These are phyloP conservation scores for Lagenidium sp. DNA, from an alignment of 352 stramenopile species.

Conservation along the genomic window DNA sequence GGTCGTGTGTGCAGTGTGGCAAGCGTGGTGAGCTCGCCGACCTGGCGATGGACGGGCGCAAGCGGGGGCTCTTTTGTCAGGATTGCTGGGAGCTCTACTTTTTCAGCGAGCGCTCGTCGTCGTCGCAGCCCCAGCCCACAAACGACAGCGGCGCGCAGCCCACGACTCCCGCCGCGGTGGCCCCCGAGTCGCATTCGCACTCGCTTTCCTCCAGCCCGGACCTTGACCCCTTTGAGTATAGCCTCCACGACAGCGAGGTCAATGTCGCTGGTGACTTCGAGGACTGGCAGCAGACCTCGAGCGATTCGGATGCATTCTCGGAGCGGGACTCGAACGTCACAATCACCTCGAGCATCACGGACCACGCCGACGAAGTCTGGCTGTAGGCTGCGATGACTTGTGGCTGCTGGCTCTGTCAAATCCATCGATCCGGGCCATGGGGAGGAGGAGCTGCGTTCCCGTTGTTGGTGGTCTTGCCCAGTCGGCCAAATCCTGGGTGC, in stretches of 20 bases:
- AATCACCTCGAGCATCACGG: constrained; percentile 39
- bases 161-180: constrained; percentile 7
- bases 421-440: too few species aligned
- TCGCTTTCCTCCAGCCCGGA: constrained; percentile 19
- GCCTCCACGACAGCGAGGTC: constrained; percentile 60
- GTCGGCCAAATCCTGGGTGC: too few species aligned
- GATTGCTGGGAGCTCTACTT: constrained; percentile 76
- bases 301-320: constrained; percentile 28
- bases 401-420: neutral
- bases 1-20: constrained; percentile 50
- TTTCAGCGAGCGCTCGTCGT: constrained; percentile 36
- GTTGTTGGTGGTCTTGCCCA: too few species aligned
- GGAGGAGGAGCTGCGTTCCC: too few species aligned
- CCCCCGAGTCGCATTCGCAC: constrained; percentile 4
- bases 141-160: neutral
- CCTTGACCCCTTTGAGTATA: constrained; percentile 39
- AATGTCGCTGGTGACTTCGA: constrained; percentile 43
- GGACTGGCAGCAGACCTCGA: constrained; percentile 40
- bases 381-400: constrained; percentile 21
- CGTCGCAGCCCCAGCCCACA: constrained; percentile 1
- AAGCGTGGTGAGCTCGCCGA: constrained; percentile 44
- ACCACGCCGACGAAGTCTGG: constrained; percentile 41
- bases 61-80: constrained; percentile 49
- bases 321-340: constrained; percentile 49
- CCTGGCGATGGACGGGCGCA: constrained; percentile 26